phyloP scores from a whole-genome alignment of 495 filamentous ascomycete species.

The Arthonia radiata region DNA sequence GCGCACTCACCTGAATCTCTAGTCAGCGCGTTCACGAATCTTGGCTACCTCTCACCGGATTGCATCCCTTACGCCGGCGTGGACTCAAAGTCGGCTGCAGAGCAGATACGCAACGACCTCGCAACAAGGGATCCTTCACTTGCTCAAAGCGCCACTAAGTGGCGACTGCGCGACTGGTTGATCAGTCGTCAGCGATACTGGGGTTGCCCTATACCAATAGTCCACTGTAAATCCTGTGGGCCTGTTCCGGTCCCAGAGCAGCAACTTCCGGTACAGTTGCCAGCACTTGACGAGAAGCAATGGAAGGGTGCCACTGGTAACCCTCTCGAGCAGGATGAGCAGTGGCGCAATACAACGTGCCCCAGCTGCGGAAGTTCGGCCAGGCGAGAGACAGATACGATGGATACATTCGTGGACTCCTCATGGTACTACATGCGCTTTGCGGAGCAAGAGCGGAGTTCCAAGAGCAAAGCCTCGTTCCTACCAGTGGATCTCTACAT shows the following conservation, averaged over 20 bases:
- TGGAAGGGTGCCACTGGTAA: slow-evolving; percentile 47
- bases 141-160: slow-evolving; percentile 37
- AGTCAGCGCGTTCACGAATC: slow-evolving; percentile 19
- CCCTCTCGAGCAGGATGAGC: slow-evolving; percentile 40
- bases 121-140: slow-evolving; percentile 17
- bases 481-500: slow-evolving; percentile 69
- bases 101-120: slow-evolving; percentile 36
- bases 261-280: slow-evolving; percentile 53
- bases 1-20: slow-evolving; percentile 5
- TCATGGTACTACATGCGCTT: slow-evolving; percentile 83
- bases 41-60: slow-evolving; percentile 19
- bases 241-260: slow-evolving; percentile 51
- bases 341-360: slow-evolving; percentile 54
- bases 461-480: slow-evolving; percentile 21
- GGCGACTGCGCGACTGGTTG: slow-evolving; percentile 67
- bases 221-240: slow-evolving; percentile 59
- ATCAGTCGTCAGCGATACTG: slow-evolving; percentile 76
- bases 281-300: slow-evolving; percentile 41
- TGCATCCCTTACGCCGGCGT: slow-evolving; percentile 26
- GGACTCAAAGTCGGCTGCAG: slow-evolving; percentile 33
- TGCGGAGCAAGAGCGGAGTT: slow-evolving; percentile 30
- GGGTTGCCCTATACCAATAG: slow-evolving; percentile 74
- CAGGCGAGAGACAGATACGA: slow-evolving; percentile 72
- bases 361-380: slow-evolving; percentile 46
- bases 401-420: slow-evolving; percentile 89